Evolutionary conservation across 2,329 filamentous ascomycete genomes (phyloP), one percentile per base, ranked within the genome.

Genomic region (Microdochium trichocladiopsis): DNA sequence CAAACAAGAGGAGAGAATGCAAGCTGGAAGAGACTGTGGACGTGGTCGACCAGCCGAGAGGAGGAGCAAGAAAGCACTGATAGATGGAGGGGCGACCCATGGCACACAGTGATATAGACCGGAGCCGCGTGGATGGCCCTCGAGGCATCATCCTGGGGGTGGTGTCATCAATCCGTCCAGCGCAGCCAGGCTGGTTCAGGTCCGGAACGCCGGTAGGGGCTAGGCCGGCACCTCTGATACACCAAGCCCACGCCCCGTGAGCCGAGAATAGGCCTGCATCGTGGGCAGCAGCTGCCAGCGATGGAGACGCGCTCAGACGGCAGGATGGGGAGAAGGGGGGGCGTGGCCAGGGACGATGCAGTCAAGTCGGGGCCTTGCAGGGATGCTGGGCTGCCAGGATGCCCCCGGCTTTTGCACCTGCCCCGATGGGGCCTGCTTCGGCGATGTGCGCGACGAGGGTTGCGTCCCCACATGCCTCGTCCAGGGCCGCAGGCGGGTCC

Each of bases 171-270:
- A 63, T 63, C 64, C n/a, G n/a, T n/a, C n/a, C 67, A 72, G 69
- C 67, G 73, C 66, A 45, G 70, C 63, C 69, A 70, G 61, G 67
- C 64, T 70, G 69, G 72, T 70, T 65, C 69, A 70, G 63, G 70
- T 65, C 72, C 72, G 73, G 73, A 72, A 74, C 72, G 62, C 69
- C 73, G 73, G 74, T 76, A 76, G 72, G 72, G 71, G 68, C 68
- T 69, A 71, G 72, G 71, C 74, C 73, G 73, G 72, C 66, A 68
- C 72, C 68, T 68, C 68, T 75, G 73, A 73, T 70, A 75, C 73
- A 74, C 16, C 16, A 45, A 16, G 41, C 41, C 41, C 41, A 45
- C 41, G 58, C 61, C 62, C 60, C 61, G 59, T 60, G 61, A 60
- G 58, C 57, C 58, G 58, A 56, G 60, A 60, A 45, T 45, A 45